A percentile compares a stretch with the other conserved stretches of the same genome.
phyloP scores from a whole-genome alignment of 352 stramenopile species.

The Globisporangium perplexum region DNA sequence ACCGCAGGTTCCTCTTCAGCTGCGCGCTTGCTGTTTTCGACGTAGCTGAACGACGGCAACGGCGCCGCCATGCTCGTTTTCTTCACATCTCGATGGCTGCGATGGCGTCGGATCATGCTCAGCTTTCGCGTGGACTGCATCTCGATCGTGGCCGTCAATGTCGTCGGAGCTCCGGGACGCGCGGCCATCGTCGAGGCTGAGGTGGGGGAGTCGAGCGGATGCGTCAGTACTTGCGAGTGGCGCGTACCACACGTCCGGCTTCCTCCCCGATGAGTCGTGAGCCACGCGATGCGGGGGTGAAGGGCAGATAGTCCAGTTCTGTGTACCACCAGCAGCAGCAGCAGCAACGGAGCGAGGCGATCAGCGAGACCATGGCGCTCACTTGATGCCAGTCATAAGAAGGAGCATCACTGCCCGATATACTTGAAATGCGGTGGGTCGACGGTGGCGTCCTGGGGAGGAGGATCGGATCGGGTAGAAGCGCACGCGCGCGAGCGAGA shows the following conservation, averaged over 20 bases:
- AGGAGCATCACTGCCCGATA: too few relatives aligned
- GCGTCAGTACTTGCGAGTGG: too few relatives aligned
- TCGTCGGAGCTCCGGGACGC: background rate
- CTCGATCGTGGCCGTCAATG: background rate
- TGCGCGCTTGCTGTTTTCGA: background rate
- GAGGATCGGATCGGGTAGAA: too few relatives aligned
- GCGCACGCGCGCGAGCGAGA: too few relatives aligned
- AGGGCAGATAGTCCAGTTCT: background rate
- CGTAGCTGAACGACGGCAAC: slow-evolving; percentile 3
- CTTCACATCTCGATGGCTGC: slow-evolving; percentile 5
- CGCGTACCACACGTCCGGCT: background rate
- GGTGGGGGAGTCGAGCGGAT: too few relatives aligned
- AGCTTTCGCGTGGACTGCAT: background rate
- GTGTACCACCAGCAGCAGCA: too few relatives aligned
- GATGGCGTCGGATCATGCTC: background rate
- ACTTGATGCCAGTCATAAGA: too few relatives aligned
- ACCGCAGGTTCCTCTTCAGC: background rate
- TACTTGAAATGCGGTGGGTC: too few relatives aligned
- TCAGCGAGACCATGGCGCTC: too few relatives aligned
- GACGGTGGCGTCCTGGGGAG: too few relatives aligned
- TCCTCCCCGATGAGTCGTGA: background rate
- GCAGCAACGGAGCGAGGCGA: too few relatives aligned
- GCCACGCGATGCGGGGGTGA: background rate
- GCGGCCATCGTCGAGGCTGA: background rate
- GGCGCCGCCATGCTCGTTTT: background rate